These are phyloP conservation scores for Sphaerostilbella broomeana DNA, from an alignment of 2,329 filamentous ascomycete species.

Conservation along the genomic window DNA sequence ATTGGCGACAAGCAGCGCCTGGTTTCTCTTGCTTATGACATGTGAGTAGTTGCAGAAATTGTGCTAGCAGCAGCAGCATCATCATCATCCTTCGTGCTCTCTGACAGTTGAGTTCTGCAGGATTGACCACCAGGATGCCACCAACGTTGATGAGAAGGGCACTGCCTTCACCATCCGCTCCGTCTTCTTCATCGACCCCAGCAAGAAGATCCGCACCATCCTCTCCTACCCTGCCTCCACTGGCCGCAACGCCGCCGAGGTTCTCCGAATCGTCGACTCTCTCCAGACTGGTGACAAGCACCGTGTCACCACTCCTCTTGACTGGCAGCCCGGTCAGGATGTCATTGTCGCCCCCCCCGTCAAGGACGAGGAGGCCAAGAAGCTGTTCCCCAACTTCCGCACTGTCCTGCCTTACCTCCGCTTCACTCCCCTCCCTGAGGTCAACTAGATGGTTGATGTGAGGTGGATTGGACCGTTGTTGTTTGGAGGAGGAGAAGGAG, in stretches of 20 bases:
- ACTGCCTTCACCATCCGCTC: conserved; percentile 91
- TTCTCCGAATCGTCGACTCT: conserved; percentile 71
- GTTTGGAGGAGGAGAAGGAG: neutral
- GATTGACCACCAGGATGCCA: conserved; percentile 74
- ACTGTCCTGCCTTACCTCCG: conserved; percentile 67
- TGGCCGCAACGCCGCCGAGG: conserved; percentile 74
- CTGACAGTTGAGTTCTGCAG: conserved; percentile 28
- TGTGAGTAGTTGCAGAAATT: too few species aligned
- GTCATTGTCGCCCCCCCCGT: conserved; percentile 85
- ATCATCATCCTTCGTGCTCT: conserved; percentile 9
- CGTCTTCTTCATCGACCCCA: conserved; percentile 90
- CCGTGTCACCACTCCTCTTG: conserved; percentile 80
- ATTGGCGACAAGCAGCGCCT: conserved; percentile 74
- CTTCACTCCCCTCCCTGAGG: conserved; percentile 61
- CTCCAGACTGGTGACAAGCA: conserved; percentile 82
- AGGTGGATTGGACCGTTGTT: too few species aligned
- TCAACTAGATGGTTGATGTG: conserved; percentile 30
- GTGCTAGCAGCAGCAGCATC: too few species aligned
- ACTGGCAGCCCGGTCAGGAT: conserved; percentile 84
- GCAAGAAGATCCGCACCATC: conserved; percentile 87
- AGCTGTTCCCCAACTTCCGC: conserved; percentile 74
- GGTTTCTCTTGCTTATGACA: conserved; percentile 71
- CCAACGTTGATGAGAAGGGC: conserved; percentile 73
- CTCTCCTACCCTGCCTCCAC: conserved; percentile 90
- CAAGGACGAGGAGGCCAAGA: conserved; percentile 77